Evolutionary conservation across 169 alveolate species (phyloP), one percentile per base, ranked within the genome.

Genomic region (Plasmodium fragile): DNA sequence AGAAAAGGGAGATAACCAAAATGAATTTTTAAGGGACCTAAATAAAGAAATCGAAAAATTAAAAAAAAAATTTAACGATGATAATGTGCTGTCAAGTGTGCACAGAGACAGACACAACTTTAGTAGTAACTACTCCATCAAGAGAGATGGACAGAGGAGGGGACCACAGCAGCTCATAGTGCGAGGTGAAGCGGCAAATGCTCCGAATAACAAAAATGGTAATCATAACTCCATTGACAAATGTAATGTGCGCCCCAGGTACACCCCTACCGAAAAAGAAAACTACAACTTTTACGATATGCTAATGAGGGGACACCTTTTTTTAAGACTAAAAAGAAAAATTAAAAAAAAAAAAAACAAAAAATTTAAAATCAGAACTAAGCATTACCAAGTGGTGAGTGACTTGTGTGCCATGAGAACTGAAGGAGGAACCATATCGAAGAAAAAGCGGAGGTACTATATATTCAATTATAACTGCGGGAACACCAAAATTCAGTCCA

Each of bases 401-500:
- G 83, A 84, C 45, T 45, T 84, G 45, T 84, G 75, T 73, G 49
- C 11, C 34, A 72, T 84, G 28, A 34, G 4, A 52, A 52, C 75
- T 7, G 79, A 73, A 84, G 59, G 39, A 84, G 75, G 75, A 65
- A 22, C 75, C 30, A 1, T 8, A 65, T 28, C 36, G 75, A 84
- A 32, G 79, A 72, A 52, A 73, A 73, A 32, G 59, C 32, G 65
- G n/a, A 84, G 11, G 41, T 84, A 84, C 41, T 84, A 73, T 34
- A 65, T 84, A 73, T 84, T 84, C 69, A 49, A 72, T 32, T 84
- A 84, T 30, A 84, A 65, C 59, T 84, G 85, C 13, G 93, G 93
- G 22, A 84, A 84, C 78, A 84, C 93, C 69, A 72, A 84, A 84
- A 84, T 84, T 72, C 93, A 84, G 79, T 75, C 83, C 13, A 84